Base-by-base conservation (phyloP, 2,329 filamentous ascomycete species). In the Trichoderma cornu-damae region DNA sequence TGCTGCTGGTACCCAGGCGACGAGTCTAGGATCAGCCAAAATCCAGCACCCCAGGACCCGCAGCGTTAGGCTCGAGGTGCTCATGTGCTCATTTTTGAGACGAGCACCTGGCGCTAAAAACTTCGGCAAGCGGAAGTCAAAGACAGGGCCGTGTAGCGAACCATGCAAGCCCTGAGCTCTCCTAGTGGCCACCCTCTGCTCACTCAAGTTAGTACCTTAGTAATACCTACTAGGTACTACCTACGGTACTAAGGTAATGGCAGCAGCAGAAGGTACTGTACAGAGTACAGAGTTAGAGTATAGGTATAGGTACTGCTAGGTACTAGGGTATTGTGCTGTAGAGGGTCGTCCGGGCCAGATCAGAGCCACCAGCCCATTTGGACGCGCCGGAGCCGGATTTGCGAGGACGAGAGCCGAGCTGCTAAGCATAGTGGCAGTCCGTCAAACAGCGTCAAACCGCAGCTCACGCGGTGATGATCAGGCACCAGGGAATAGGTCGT, bases 61-160 rank as follows among this genome's bases (percentile, higher is more conserved):
- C 71, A 73, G 37, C 61, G 62, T 70, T 74, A 68, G 72, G 72
- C 71, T 70, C 69, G 37, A 61, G 50, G 44, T 72, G 73, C 72
- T 77, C 75, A 77, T 77, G 75, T 77, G 75, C 70, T 68, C 73
- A 71, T 70, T 73, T 60, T 58, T 68, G 69, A 75, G 72, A 74
- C 72, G 69, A 66, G 65, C 67, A 67, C 63, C 64, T 65, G 66
- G 68, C 72, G 70, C 72, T 72, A 75, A 70, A 59, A 68, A n/a
- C n/a, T 67, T 69, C 72, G 71, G 70, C 70, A 69, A 68, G 67
- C 66, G 65, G 65, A 70, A 71, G 66, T 67, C 64, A 67, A 67
- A 61, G 42, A 61, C 57, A 50, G 46, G n/a, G 53, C 48, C 56
- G 42, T 49, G 51, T 55, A 48, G 47, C 30, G 49, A 58, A 58